Evolutionary conservation across 2,329 filamentous ascomycete species (phyloP).

Genomic region (Cladosporium oxysporum): DNA sequence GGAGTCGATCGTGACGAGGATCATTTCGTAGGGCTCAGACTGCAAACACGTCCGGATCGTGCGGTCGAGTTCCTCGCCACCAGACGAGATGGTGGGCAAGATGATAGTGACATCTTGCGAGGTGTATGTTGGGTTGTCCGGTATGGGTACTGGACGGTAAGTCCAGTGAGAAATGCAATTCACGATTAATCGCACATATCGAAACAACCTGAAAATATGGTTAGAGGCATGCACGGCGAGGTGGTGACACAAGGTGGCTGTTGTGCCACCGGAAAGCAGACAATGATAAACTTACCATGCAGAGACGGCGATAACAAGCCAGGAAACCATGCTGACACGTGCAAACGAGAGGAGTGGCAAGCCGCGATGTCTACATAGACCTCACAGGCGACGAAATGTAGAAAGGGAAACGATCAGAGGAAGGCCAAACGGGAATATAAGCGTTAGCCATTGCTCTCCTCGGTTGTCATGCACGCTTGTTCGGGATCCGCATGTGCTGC

Average conservation of each 20-base stretch:
- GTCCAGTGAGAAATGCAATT: slow-evolving; percentile 84
- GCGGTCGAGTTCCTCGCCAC: slow-evolving; percentile 77
- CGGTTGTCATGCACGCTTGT: slow-evolving; percentile 37
- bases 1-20: slow-evolving; percentile 83
- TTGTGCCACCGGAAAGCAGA: background rate
- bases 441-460: slow-evolving; percentile 32
- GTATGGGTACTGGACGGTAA: slow-evolving; percentile 82
- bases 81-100: slow-evolving; percentile 87
- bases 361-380: slow-evolving; percentile 34
- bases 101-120: slow-evolving; percentile 88
- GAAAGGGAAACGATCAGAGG: slow-evolving; percentile 25
- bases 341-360: slow-evolving; percentile 36
- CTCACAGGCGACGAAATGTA: slow-evolving; percentile 26
- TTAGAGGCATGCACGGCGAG: background rate
- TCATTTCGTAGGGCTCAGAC: slow-evolving; percentile 69
- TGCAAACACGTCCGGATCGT: slow-evolving; percentile 77
- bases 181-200: slow-evolving; percentile 81
- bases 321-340: slow-evolving; percentile 38
- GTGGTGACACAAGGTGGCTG: slow-evolving; percentile 3
- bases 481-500: slow-evolving; percentile 33
- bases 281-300: slow-evolving; percentile 33
- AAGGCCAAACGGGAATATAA: slow-evolving; percentile 33
- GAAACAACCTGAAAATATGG: slow-evolving; percentile 66
- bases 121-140: slow-evolving; percentile 76
- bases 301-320: slow-evolving; percentile 36